Evolutionary conservation across 73 alveolate genomes (phyloP).

Genomic region (Uronychia binucleata): DNA sequence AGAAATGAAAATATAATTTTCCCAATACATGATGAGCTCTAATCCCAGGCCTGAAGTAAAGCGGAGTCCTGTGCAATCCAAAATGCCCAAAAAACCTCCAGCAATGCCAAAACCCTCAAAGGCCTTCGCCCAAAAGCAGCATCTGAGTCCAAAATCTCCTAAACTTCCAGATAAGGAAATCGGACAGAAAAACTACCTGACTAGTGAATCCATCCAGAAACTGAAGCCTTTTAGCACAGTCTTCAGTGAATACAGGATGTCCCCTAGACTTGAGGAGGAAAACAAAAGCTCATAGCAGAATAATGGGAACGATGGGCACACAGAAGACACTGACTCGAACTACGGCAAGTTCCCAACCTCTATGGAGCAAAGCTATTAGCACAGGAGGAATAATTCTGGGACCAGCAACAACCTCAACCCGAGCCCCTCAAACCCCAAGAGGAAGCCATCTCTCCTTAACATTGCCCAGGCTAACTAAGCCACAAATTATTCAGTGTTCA

Average conservation of each 20-base stretch:
- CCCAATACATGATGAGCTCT: not conserved
- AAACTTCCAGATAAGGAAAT: not conserved
- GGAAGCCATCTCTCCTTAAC: too few species aligned
- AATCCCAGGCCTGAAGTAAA: not conserved
- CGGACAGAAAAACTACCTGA: not conserved
- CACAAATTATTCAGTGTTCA: too few species aligned
- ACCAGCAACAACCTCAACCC: too few species aligned
- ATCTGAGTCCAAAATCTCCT: not conserved
- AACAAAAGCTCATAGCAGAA: too few species aligned
- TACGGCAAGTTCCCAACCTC: constrained; percentile 1
- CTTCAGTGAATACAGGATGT: not conserved
- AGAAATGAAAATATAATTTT: not conserved
- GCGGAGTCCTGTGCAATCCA: not conserved
- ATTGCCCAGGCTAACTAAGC: too few species aligned
- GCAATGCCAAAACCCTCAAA: not conserved
- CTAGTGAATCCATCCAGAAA: not conserved
- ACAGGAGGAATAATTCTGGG: too few species aligned
- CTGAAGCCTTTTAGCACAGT: not conserved
- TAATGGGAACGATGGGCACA: not conserved
- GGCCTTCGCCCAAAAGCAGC: too few species aligned
- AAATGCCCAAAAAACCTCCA: not conserved
- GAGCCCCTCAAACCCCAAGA: too few species aligned
- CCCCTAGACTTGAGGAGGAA: not conserved
- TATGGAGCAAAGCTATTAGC: too few species aligned
- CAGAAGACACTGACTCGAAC: not conserved